phyloP scores from a whole-genome alignment of 2,329 filamentous ascomycete genomes.

The Orbilia blumenaviensis region DNA sequence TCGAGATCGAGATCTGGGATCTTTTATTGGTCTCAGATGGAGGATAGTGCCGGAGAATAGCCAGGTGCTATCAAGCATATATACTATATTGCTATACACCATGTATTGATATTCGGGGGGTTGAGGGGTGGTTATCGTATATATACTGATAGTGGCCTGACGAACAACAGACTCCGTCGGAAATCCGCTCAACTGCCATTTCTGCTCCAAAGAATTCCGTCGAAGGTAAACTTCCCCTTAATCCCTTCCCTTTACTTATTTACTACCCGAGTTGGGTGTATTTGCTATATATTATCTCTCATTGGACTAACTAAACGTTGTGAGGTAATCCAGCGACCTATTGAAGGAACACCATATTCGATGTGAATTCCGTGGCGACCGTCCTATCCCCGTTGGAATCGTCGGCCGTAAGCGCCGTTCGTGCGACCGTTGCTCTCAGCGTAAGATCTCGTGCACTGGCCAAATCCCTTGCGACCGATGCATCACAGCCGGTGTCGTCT shows the following conservation, averaged over 20 bases:
- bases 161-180: slow-evolving; percentile 35
- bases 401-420: slow-evolving; percentile 49
- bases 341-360: slow-evolving; percentile 52
- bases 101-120: no score
- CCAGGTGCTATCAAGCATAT: no score
- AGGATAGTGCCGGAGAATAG: slow-evolving; percentile 17
- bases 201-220: slow-evolving; percentile 47
- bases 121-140: not conserved
- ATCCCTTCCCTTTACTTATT: not conserved
- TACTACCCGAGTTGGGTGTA: no score
- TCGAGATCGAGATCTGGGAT: not conserved
- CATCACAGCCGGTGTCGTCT: slow-evolving; percentile 39
- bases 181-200: slow-evolving; percentile 47
- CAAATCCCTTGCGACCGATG: slow-evolving; percentile 43
- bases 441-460: slow-evolving; percentile 47
- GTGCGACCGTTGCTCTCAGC: slow-evolving; percentile 49
- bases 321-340: slow-evolving; percentile 38
- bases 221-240: slow-evolving; percentile 20
- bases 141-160: slow-evolving; percentile 46
- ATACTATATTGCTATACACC: no score
- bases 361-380: slow-evolving; percentile 51
- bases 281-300: not conserved
- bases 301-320: not conserved
- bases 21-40: not conserved
- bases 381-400: slow-evolving; percentile 46